Evolutionary conservation across 768 basidiomycete genomes (phyloP).

Genomic region (Termitomyces sp.): DNA sequence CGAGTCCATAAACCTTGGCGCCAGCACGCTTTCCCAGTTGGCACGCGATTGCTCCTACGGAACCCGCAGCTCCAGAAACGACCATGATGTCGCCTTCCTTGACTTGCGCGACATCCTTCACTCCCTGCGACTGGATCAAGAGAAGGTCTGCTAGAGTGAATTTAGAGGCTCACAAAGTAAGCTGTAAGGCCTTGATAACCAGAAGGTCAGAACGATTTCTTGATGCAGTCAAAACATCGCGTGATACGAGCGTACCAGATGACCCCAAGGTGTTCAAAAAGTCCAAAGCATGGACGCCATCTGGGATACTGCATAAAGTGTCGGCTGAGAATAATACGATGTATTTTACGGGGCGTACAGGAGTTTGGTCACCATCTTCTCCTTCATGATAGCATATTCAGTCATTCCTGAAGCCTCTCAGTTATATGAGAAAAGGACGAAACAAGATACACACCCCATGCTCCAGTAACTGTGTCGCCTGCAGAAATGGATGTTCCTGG

Average conservation of each 20-base stretch:
- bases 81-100: conserved; percentile 84
- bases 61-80: conserved; percentile 87
- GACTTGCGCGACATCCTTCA: conserved; percentile 73
- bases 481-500: conserved; percentile 45
- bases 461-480: conserved; percentile 67
- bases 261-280: conserved; percentile 76
- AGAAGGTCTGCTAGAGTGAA: background rate
- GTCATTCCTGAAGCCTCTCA: conserved; percentile 54
- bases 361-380: conserved; percentile 44
- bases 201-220: background rate
- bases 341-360: conserved; percentile 38
- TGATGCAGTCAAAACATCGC: background rate
- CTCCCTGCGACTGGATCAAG: conserved; percentile 44
- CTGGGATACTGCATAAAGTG: conserved; percentile 36
- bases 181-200: conserved; percentile 66
- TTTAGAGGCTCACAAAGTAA: conserved; percentile 60
- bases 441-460: conserved; percentile 42
- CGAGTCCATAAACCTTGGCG: conserved; percentile 83
- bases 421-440: background rate
- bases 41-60: conserved; percentile 79
- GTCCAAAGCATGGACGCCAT: conserved; percentile 65
- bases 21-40: conserved; percentile 78
- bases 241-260: conserved; percentile 43
- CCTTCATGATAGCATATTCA: conserved; percentile 62
- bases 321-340: background rate